Evolutionary conservation across 2,329 filamentous ascomycete species (phyloP).

Genomic region (Ceratocystis smalleyi): DNA sequence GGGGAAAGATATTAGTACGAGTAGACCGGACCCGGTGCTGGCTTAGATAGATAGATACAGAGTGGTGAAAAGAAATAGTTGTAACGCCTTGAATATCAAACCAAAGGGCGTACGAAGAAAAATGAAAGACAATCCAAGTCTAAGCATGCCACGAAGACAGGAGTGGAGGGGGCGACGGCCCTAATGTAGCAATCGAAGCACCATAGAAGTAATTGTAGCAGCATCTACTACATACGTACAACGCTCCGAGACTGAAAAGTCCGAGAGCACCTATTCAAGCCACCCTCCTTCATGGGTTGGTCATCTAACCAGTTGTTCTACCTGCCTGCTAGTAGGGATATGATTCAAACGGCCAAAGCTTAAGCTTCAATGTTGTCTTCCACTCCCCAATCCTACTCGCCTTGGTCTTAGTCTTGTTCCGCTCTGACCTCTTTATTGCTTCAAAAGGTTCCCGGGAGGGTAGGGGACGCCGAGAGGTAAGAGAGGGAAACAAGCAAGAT

Average conservation of each 20-base stretch:
- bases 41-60: neutral
- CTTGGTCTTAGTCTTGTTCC: conserved; percentile 2
- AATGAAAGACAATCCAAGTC: conserved; percentile 2
- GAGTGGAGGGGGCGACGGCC: neutral
- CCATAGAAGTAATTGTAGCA: neutral
- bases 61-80: neutral
- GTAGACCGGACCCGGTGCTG: neutral
- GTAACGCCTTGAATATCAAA: neutral
- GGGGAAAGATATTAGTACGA: neutral
- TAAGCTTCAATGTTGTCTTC: conserved; percentile 6
- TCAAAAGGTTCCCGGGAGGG: neutral
- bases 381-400: neutral
- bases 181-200: conserved; percentile 3
- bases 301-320: neutral
- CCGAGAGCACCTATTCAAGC: conserved; percentile 3
- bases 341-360: conserved; percentile 2
- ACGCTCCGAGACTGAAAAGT: neutral
- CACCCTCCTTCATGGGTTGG: neutral
- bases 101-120: neutral
- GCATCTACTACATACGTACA: neutral
- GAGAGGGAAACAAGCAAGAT: neutral
- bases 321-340: conserved; percentile 4
- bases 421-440: neutral
- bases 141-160: neutral
- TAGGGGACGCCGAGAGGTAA: neutral